These are phyloP conservation scores for Butyriboletus appendiculatus DNA, from an alignment of 1,284 basidiomycete species.

Conservation along the genomic window DNA sequence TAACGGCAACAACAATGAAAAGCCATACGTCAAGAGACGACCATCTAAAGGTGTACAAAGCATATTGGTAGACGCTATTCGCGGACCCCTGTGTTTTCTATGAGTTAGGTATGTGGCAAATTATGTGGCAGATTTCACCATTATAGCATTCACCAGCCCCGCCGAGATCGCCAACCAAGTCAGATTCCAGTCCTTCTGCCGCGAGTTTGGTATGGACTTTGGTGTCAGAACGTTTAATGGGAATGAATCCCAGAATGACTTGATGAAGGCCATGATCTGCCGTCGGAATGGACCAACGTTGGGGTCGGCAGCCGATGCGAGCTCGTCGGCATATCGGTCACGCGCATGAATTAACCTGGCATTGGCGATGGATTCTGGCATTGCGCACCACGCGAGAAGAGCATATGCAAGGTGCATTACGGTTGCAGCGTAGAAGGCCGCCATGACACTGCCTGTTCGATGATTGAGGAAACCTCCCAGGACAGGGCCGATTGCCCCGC, in stretches of 20 bases:
- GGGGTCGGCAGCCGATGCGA: not conserved
- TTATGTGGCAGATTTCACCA: not conserved
- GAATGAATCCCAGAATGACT: conserved; percentile 9
- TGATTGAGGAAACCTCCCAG: conserved; percentile 1
- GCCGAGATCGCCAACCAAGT: conserved; percentile 3
- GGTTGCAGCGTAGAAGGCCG: conserved; percentile 1
- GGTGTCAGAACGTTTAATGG: conserved; percentile 6
- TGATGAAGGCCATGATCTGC: not conserved
- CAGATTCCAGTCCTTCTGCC: conserved; percentile 6
- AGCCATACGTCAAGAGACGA: not conserved
- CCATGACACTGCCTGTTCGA: not conserved
- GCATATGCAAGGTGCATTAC: conserved; percentile 1
- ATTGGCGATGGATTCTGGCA: conserved; percentile 1
- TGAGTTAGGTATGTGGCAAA: not conserved
- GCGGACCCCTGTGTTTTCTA: not conserved
- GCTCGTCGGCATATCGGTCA: conserved; percentile 2
- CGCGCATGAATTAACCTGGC: not conserved
- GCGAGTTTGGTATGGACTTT: not conserved
- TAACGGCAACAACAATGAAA: not conserved
- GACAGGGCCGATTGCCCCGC: not conserved
- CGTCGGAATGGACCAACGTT: not conserved
- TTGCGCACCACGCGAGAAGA: not conserved
- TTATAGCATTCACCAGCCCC: conserved; percentile 2
- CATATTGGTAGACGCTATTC: conserved; percentile 8
- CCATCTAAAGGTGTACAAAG: conserved; percentile 1